These are phyloP conservation scores for Eucalyptus polyanthemos DNA, from an alignment of 345 rosid species.

Conservation along the genomic window DNA sequence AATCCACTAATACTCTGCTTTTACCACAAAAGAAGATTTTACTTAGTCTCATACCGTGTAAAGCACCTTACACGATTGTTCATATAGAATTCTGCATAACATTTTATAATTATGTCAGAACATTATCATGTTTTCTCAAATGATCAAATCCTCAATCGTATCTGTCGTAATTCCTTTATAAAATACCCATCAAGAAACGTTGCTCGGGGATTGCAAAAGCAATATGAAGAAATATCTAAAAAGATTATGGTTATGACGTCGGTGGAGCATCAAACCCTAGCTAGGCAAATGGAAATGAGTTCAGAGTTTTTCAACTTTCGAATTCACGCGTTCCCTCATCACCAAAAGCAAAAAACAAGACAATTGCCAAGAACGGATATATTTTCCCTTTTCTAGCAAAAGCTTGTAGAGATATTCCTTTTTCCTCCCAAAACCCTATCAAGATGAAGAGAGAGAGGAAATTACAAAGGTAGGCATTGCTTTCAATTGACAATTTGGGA, in stretches of 20 bases:
- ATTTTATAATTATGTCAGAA: background rate
- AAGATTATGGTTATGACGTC: background rate
- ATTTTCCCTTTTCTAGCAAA: background rate
- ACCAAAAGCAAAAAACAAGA: background rate
- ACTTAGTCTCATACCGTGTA: background rate
- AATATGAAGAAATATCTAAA: background rate
- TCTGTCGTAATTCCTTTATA: background rate
- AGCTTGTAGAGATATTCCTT: background rate
- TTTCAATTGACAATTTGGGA: background rate
- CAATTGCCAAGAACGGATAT: background rate
- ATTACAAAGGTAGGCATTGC: background rate
- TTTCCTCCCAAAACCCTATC: background rate
- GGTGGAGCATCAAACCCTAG: background rate
- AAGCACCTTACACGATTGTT: background rate
- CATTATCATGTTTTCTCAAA: background rate
- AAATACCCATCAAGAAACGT: background rate
- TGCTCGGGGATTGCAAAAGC: background rate
- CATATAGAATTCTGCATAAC: background rate
- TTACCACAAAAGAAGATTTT: background rate
- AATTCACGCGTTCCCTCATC: background rate
- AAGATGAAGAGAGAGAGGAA: background rate
- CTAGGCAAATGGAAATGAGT: background rate
- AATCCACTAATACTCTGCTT: background rate
- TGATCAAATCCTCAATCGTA: background rate
- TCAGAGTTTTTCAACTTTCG: background rate